Evolutionary conservation across 208 protist genomes (phyloP), one percentile per base, ranked within the genome.

Genomic region (Crithidia brevicula): DNA sequence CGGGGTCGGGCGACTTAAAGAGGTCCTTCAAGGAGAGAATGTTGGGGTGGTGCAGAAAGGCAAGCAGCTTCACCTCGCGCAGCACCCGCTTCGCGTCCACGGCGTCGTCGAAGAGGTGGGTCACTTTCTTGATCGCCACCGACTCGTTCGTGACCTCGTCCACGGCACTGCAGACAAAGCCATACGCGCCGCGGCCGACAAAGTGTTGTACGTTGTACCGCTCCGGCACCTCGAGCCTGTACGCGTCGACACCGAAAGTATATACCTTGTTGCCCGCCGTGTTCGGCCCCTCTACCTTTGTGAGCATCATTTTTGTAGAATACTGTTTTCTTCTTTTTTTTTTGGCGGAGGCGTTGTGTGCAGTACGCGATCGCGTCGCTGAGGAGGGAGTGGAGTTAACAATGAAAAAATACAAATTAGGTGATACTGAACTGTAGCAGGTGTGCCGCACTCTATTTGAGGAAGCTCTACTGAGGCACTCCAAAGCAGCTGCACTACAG

Each of bases 91-190:
- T 77, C 22, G 97, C 74, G 31, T 99, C 74, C 36, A 95, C 87
- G 20, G 98, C 76, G 66, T 99, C 97, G 43, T 98, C 88, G 38
- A 99, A 90, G 11, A 98, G 92, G 28, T 97, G 93, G n/a, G 68
- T 79, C 34, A 99, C 97, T 68, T 99, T 99, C 74, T 99, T 99
- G 47, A 99, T 98, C 5, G 98, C 98, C 8, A 99, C 97, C 3
- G 86, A 72, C 45, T 86, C 73, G 7, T 81, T 83, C 8, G 84
- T 85, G 7, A 67, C 68, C n/a, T 67, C 67, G 65, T 96, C 80
- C 4, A 89, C 69, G 11, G 85, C 91, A 40, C 82, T 91, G 67
- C 88, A 94, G 1, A 98, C 94, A 57, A 95, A 77, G 18, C 94
- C 94, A 64, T 98, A 98, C 11, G 91, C 82, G 30, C 94, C 94